These are phyloP conservation scores for Trypanosoma cruzi DNA, from an alignment of 208 protist genomes.

Conservation along the genomic window DNA sequence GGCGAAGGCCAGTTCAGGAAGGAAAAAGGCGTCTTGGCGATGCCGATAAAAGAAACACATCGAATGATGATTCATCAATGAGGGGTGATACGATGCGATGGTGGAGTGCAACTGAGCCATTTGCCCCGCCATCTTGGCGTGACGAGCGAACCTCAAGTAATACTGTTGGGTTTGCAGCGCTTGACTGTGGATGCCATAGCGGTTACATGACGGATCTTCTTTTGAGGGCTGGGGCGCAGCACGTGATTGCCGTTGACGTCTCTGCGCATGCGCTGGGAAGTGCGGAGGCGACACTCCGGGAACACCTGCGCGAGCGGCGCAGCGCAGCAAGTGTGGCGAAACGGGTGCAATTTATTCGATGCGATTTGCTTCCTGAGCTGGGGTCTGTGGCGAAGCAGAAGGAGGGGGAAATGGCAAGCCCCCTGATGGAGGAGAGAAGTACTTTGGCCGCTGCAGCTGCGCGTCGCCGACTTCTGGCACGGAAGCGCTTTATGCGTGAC, in stretches of 20 bases:
- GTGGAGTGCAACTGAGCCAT: constrained; percentile 50
- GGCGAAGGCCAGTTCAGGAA: constrained; percentile 5
- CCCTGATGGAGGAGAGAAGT: neutral
- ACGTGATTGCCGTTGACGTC: constrained; percentile 56
- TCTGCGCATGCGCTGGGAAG: constrained; percentile 39
- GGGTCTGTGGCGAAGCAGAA: constrained; percentile 1
- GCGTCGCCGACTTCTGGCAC: constrained; percentile 27
- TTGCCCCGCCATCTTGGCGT: constrained; percentile 30
- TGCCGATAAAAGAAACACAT: neutral
- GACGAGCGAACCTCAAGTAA: neutral
- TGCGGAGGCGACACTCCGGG: constrained; percentile 64
- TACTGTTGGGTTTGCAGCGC: constrained; percentile 41
- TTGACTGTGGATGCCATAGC: constrained; percentile 80
- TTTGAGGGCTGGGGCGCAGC: constrained; percentile 54
- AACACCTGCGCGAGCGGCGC: constrained; percentile 48
- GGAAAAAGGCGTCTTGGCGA: neutral
- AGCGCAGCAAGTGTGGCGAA: constrained; percentile 21
- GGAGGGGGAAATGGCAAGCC: neutral
- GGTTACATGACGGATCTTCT: constrained; percentile 68
- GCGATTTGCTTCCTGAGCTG: constrained; percentile 23
- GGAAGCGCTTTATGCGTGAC: constrained; percentile 3
- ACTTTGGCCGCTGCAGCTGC: constrained; percentile 25
- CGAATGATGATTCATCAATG: neutral
- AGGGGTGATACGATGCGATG: constrained; percentile 34
- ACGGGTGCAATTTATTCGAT: constrained; percentile 30